phyloP scores from a whole-genome alignment of 768 basidiomycete species.

The Boletus rex-veris region DNA sequence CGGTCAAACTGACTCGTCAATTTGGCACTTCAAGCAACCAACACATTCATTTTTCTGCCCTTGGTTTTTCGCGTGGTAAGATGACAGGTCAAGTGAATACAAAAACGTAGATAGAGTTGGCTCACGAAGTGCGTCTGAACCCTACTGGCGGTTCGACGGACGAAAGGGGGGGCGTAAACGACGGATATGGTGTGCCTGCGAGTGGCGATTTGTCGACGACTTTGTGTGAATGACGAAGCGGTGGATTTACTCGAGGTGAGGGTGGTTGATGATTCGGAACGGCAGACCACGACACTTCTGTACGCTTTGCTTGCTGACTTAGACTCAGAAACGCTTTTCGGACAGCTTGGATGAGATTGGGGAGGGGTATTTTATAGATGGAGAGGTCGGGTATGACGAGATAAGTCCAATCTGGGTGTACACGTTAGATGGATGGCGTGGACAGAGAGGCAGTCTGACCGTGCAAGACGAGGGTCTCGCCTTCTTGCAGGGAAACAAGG shows the following conservation, averaged over 20 bases:
- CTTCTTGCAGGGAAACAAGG: conserved; percentile 1
- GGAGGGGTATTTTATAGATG: conserved; percentile 25
- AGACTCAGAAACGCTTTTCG: conserved; percentile 21
- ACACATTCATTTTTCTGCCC: too few species aligned
- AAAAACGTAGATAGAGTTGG: too few species aligned
- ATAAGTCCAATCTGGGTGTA: conserved; percentile 21
- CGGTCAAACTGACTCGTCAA: too few species aligned
- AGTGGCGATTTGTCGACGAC: too few species aligned
- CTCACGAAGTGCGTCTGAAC: too few species aligned
- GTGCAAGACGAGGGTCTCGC: conserved; percentile 8
- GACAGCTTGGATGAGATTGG: conserved; percentile 22
- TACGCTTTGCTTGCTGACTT: background rate
- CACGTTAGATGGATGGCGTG: background rate
- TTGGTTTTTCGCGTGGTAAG: too few species aligned
- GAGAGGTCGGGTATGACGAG: conserved; percentile 23
- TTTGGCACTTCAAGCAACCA: too few species aligned
- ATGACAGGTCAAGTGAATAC: too few species aligned
- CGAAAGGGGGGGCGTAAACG: too few species aligned
- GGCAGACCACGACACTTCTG: conserved; percentile 16
- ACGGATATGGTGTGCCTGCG: too few species aligned
- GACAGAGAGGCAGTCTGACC: conserved; percentile 9
- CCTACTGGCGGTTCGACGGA: too few species aligned
- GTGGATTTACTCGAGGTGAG: background rate
- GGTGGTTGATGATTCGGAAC: background rate
- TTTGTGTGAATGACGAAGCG: background rate